Evolutionary conservation across 148 eudicot genomes (phyloP).

Genomic region (Pouteria glomerata): DNA sequence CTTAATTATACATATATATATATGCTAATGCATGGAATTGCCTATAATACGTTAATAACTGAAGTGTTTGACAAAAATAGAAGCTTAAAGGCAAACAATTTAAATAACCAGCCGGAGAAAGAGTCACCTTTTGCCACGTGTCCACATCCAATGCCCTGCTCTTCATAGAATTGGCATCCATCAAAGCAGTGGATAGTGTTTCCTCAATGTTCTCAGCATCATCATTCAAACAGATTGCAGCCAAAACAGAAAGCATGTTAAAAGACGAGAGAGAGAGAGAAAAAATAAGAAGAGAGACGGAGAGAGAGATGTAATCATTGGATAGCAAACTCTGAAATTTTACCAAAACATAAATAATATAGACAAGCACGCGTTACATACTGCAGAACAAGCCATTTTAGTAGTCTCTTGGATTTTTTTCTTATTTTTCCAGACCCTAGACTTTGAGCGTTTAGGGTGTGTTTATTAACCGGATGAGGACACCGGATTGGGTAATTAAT

Average conservation of each 20-base stretch:
- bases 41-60: not conserved
- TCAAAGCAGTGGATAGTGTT: constrained; percentile 47
- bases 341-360: not conserved
- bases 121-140: constrained; percentile 79
- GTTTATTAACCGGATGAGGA: no score
- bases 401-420: constrained; percentile 83
- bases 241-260: no score
- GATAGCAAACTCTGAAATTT: no score
- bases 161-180: constrained; percentile 28
- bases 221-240: constrained; percentile 73
- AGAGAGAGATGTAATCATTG: no score
- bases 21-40: no score
- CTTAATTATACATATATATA: no score
- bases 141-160: constrained; percentile 51
- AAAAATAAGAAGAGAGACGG: no score
- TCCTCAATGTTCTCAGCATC: constrained; percentile 55
- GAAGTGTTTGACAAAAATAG: not conserved
- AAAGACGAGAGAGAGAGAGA: no score
- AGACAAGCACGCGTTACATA: constrained; percentile 22
- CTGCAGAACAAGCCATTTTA: constrained; percentile 80
- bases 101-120: not conserved
- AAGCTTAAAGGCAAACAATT: not conserved
- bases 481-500: no score
- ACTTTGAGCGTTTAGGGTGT: no score
- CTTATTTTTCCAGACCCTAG: constrained; percentile 92